Conservation (phyloP, 495 filamentous ascomycete genomes). For the Rostrohypoxylon terebratum region DNA sequence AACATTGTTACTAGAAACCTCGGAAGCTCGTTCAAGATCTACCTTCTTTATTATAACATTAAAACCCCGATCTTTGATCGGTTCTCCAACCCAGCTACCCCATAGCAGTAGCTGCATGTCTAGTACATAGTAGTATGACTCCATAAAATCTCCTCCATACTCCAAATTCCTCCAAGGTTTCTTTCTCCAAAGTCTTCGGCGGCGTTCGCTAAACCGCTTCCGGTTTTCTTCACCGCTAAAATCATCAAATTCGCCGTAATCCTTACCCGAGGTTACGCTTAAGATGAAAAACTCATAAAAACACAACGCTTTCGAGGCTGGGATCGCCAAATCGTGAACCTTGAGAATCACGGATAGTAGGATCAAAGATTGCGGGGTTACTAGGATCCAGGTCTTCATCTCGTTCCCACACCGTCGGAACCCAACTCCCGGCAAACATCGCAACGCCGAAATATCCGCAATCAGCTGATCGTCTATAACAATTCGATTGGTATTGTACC, state of each 20-base stretch:
- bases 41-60: conserved; percentile 6
- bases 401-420: conserved; percentile 13
- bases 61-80: not conserved
- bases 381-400: not conserved
- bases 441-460: not conserved
- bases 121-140: too few relatives aligned
- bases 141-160: conserved; percentile 20
- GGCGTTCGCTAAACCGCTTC: conserved; percentile 29
- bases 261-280: conserved; percentile 13
- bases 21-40: conserved; percentile 5
- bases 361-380: conserved; percentile 16
- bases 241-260: conserved; percentile 8
- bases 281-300: not conserved
- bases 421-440: conserved; percentile 1
- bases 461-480: not conserved
- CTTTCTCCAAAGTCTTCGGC: not conserved
- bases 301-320: not conserved
- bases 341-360: not conserved
- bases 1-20: not conserved
- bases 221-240: not conserved
- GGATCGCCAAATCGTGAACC: not conserved
- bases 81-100: conserved; percentile 2
- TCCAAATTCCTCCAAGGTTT: conserved; percentile 31
- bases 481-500: conserved; percentile 16
- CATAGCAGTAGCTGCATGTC: too few relatives aligned